Percentiles rank a stretch among this genome's conserved stretches.
phyloP scores from a whole-genome alignment of 2,329 filamentous ascomycete genomes.

The Ophioceras dolichostomum region DNA sequence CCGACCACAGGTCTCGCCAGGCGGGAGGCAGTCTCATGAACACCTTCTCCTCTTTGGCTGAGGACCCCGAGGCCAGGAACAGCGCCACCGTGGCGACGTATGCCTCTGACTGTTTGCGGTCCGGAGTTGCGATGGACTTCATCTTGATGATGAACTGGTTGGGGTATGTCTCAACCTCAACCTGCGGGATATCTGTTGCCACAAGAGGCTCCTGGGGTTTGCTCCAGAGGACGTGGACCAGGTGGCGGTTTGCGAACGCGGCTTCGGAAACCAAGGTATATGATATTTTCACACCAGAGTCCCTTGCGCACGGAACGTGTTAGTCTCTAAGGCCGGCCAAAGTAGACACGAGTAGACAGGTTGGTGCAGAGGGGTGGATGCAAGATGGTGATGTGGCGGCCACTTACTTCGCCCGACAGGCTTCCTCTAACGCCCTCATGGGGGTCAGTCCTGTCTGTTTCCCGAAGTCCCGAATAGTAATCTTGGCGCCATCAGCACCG shows the following conservation, averaged over 20 bases:
- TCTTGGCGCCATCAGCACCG: conserved; percentile 35
- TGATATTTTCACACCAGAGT: conserved; percentile 52
- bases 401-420: conserved; percentile 75
- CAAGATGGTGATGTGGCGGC: too few relatives aligned
- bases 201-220: conserved; percentile 48
- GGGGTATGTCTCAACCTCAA: conserved; percentile 32
- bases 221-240: conserved; percentile 65
- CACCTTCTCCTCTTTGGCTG: conserved; percentile 74
- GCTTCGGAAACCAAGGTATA: conserved; percentile 62
- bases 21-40: conserved; percentile 63
- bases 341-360: too few relatives aligned
- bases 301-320: conserved; percentile 37
- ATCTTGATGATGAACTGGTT: conserved; percentile 59
- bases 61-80: conserved; percentile 69
- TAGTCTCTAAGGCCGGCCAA: too few relatives aligned
- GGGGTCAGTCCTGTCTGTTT: conserved; percentile 69
- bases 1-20: conserved; percentile 79
- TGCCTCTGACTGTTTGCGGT: conserved; percentile 71
- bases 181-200: conserved; percentile 23
- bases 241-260: conserved; percentile 64
- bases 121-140: conserved; percentile 59
- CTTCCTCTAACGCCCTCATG: conserved; percentile 67
- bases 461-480: conserved; percentile 71
- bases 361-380: too few relatives aligned
- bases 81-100: conserved; percentile 73